Evolutionary conservation across 441 rosid genomes (phyloP).

Genomic region (Adansonia gregorii): DNA sequence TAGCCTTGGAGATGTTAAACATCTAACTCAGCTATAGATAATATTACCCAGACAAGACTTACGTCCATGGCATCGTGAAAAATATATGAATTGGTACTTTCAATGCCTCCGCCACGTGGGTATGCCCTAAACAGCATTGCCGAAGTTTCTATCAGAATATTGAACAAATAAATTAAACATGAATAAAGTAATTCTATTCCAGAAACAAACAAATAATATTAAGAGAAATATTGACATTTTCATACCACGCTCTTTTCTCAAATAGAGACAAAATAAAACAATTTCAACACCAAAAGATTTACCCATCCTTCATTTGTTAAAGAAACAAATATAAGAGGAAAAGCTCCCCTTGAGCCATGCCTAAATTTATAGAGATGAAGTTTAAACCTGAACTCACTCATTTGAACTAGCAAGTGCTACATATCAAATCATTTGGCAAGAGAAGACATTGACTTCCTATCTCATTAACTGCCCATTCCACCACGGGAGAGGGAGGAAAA

Average conservation of each 20-base stretch:
- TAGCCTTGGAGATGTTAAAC: constrained; percentile 32
- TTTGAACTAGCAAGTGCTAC: neutral
- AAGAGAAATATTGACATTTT: constrained; percentile 15
- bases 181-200: constrained; percentile 16
- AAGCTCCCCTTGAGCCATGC: neutral
- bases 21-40: constrained; percentile 38
- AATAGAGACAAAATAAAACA: neutral
- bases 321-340: neutral
- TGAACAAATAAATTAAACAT: constrained; percentile 20
- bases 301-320: neutral
- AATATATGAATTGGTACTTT: constrained; percentile 90
- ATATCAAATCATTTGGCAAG: neutral
- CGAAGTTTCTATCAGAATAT: constrained; percentile 39
- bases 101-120: constrained; percentile 94
- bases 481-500: neutral
- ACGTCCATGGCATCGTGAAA: constrained; percentile 99
- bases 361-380: neutral
- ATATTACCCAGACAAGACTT: constrained; percentile 71
- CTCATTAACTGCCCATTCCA: neutral
- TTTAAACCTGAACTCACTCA: neutral
- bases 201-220: constrained; percentile 18
- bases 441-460: neutral
- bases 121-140: constrained; percentile 67
- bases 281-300: neutral
- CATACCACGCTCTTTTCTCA: neutral